Base-by-base conservation (phyloP, 2,329 filamentous ascomycete genomes). In the Penicillium expansum region DNA sequence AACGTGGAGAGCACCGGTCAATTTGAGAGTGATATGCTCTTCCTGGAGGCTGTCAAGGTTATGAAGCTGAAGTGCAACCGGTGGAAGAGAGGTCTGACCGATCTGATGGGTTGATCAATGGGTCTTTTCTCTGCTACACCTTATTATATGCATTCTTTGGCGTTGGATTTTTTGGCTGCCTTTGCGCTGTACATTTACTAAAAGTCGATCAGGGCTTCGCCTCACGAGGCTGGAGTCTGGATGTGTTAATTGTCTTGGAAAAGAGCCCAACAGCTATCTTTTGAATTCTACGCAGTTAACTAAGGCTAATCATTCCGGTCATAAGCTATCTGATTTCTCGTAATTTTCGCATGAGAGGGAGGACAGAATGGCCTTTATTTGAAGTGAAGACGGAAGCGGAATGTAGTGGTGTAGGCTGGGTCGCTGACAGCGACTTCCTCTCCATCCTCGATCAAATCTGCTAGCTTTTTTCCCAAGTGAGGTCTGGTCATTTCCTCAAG, bases 371-470 rank as follows among this genome's bases (percentile, higher is more conserved):
- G 29, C 35, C 11, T 52, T 59, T 52, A 67, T 54, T 74, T 72
- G 69, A 82, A 85, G 5, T 78, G 70, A 55, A 86, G 68, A 66
- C 80, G 82, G 73, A 82, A 87, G 63, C 83, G 82, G 75, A 85
- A 86, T 70, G 89, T 84, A 27, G 90, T 87, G 33, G 86, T 85
- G 71, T 95, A 94, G 1, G 91, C 90, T n/a, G 91, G 89, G 74
- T 97, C 93, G 16, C 91, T 92, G 45, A 99, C 88, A n/a, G 86
- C 91, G 47, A 99, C 83, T 75, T 97, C 91, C 71, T 97, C 89
- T 13, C 92, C 91, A 66, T 92, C 82, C 44, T 83, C 83, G 22
- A 99, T 81, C 61, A 99, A 75, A 27, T 96, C 91, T 29, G 74
- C 77, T 57, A 99, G 79, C 67, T 88, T 94, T 78, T 89, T 90